These are phyloP conservation scores for Thalassiosira mediterranea DNA, from an alignment of 352 stramenopile species.

Conservation along the genomic window DNA sequence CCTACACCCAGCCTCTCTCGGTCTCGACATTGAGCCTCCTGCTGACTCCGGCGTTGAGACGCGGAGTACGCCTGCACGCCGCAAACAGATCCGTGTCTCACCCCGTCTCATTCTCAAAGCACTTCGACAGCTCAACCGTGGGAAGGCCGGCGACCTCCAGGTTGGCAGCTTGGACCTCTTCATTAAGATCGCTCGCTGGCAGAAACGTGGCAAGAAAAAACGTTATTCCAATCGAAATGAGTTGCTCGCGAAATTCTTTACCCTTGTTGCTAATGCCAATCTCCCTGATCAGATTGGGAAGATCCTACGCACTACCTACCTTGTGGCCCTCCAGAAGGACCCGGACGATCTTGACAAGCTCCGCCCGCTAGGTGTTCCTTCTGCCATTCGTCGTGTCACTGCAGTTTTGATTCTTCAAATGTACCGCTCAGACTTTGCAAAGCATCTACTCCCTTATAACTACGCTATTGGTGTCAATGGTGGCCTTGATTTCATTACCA, in stretches of 20 bases:
- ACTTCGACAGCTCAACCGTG: background rate
- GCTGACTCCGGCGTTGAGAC: background rate
- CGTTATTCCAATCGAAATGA: no score
- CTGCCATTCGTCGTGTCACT: conserved; percentile 21
- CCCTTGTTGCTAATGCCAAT: conserved; percentile 6
- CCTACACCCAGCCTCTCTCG: background rate
- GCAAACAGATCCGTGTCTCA: background rate
- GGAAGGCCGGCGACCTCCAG: conserved; percentile 6
- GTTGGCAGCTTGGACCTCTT: conserved; percentile 12
- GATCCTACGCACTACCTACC: conserved; percentile 15
- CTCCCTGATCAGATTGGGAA: background rate
- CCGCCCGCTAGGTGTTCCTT: conserved; percentile 28
- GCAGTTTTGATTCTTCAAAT: background rate
- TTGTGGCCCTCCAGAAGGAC: conserved; percentile 29
- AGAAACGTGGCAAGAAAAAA: no score
- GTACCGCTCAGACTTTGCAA: background rate
- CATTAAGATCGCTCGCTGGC: background rate
- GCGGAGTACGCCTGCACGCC: background rate
- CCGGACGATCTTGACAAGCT: conserved; percentile 21
- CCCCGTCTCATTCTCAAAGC: background rate
- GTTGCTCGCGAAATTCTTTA: conserved; percentile 17
- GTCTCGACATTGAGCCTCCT: background rate
- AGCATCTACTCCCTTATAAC: conserved; percentile 21
- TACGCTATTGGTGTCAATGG: conserved; percentile 8
- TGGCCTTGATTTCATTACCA: conserved; percentile 9